These are phyloP conservation scores for Venturia asperata DNA, from an alignment of 2,329 filamentous ascomycete species.

Conservation along the genomic window DNA sequence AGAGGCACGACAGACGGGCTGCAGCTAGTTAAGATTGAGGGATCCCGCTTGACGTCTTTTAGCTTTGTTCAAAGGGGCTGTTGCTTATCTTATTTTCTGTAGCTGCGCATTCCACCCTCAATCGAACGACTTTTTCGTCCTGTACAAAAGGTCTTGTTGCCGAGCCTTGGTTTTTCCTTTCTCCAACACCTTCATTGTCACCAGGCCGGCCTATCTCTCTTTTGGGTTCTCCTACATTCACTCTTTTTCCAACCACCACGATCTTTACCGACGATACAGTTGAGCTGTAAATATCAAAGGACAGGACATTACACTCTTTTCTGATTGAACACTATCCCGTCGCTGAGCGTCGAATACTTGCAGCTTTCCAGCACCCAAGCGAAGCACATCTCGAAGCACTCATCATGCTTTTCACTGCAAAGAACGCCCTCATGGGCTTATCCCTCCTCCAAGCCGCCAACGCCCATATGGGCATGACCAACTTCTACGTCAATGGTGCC, in stretches of 20 bases:
- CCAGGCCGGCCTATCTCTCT: conserved; percentile 10
- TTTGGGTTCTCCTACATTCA: not conserved
- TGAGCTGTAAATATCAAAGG: not conserved
- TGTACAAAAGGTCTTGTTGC: conserved; percentile 12
- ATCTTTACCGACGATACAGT: not conserved
- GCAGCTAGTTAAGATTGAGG: conserved; percentile 9
- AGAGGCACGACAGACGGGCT: conserved; percentile 7
- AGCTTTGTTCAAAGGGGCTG: conserved; percentile 5
- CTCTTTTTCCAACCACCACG: not conserved
- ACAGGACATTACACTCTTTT: not conserved
- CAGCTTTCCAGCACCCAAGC: not conserved
- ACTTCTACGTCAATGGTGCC: conserved; percentile 53
- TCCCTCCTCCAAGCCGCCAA: conserved; percentile 29
- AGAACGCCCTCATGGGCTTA: conserved; percentile 26
- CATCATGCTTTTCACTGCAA: not conserved
- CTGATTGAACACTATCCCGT: not conserved
- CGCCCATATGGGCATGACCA: conserved; percentile 59
- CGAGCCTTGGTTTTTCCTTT: not conserved
- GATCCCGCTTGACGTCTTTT: not conserved
- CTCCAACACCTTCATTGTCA: conserved; percentile 3
- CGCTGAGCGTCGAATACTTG: conserved; percentile 1
- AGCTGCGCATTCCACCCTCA: not conserved
- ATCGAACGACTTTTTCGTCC: not conserved
- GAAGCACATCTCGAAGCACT: not conserved
- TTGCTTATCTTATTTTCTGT: not conserved